Evolutionary conservation across 257 asterid species (phyloP), one percentile per base, ranked within the genome.

Genomic region (Gentiana macrophylla): DNA sequence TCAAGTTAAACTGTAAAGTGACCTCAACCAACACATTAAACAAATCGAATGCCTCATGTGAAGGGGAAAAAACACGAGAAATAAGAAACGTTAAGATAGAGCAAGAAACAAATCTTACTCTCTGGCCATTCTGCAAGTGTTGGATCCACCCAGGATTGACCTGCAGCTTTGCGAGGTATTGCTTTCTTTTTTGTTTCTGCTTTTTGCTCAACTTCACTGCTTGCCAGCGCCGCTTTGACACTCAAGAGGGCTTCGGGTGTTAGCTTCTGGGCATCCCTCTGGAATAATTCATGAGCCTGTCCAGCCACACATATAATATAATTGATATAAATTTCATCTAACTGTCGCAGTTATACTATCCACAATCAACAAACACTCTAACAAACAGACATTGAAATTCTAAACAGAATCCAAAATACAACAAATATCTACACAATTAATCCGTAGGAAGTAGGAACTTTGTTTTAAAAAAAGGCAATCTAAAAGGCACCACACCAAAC

Each of bases 41-140:
- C 33, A 5, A 50, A 50, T n/a, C 8, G 2, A n/a, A 50, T 12
- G 6, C 34, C 53, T 50, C 33, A 13, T 50, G 33, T 3, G 15
- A 50, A 2, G 24, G 24, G 1, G 15, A 50, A 4, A 12, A n/a
- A 50, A 12, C 33, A 50, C 24, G 6, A 4, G 9, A 41, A 10
- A 1, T 7, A 41, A 41, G 46, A 41, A 10, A 41, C 24, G 24
- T 41, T 41, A 9, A 37, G 32, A 37, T 37, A 49, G 8, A 55
- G 15, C 47, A 50, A 32, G 24, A 34, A 50, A 12, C 12, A 54
- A 57, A 12, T 52, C 94, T 35, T 78, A 92, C 98, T 85, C 65
- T 92, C 97, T n/a, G 97, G 98, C 98, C 97, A 88, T 48, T 92
- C 98, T 12, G 97, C 93, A 50, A 92, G 94, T 49, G 94, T 78